Evolutionary conservation across 176 grass and related monocot genomes (phyloP), one percentile per base, ranked within the genome.

Genomic region (Secale cereale): DNA sequence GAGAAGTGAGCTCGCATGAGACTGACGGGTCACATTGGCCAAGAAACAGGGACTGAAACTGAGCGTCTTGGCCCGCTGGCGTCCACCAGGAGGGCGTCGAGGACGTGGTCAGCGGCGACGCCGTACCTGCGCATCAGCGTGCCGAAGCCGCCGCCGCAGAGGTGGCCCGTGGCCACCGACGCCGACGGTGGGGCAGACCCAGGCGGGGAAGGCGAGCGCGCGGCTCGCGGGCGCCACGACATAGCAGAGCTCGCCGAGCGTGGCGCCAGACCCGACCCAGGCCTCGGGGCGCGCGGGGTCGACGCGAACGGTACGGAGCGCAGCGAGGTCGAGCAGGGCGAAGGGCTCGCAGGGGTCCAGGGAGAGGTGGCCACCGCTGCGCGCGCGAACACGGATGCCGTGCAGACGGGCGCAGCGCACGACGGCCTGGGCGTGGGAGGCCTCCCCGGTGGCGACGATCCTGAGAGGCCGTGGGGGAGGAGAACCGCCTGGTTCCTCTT

Each of bases 161-260:
- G 26, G 71, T 82, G 86, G n/a, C n/a, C n/a, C n/a, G n/a, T n/a
- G n/a, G 0, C 79, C 86, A 19, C 92, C 89, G 3, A 90, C 61
- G 43, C 90, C 89, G 56, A 94, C 77, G 1, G 93, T 92, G 76
- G 85, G 73, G 43, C 87, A 92, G 32, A 89, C 26, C 14, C 93
- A 90, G 1, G 81, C 85, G 1, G 90, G 85, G 81, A 92, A 92
- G 10, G 80, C 87, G 22, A 87, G 70, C 31, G 1, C 39, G 16
- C 40, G 35, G 59, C 67, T 88, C 15, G 86, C 83, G 39, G 62
- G 60, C 41, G 70, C 87, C 52, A 94, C 78, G 36, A 52, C 61
- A 48, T 92, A 90, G 75, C 88, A 94, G 15, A 90, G 72, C 76
- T 94, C 90, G 32, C 87, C 89, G 39, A 90, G 31, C 14, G 87